phyloP scores from a whole-genome alignment of 495 filamentous ascomycete species.

The Oidiodendron maius region DNA sequence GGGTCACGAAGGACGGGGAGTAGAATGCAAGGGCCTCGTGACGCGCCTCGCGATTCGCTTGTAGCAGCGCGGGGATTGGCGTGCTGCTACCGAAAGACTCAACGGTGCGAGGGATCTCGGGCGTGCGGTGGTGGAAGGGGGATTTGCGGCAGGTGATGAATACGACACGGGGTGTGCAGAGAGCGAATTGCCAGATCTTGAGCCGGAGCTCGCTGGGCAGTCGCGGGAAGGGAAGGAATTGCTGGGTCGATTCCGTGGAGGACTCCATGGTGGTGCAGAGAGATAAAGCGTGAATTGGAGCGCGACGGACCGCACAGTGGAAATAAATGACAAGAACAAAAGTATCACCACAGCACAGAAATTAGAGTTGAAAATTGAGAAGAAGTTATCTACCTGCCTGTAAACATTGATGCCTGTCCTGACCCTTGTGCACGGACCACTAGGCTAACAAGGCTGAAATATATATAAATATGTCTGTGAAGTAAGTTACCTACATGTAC shows the following conservation, averaged over 20 bases:
- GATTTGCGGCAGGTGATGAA: conserved; percentile 3
- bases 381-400: not conserved
- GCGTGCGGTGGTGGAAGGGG: not conserved
- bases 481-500: no score
- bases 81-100: not conserved
- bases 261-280: not conserved
- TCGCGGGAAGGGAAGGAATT: conserved; percentile 5
- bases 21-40: no score
- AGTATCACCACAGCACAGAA: not conserved
- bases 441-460: conserved; percentile 1
- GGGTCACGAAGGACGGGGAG: no score
- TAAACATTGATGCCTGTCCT: not conserved
- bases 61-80: no score
- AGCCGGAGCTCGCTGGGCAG: conserved; percentile 16
- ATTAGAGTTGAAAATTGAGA: not conserved
- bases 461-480: not conserved
- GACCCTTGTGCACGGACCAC: not conserved
- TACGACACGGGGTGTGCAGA: not conserved
- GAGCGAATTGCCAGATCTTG: conserved; percentile 9
- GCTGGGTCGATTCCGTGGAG: not conserved
- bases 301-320: not conserved
- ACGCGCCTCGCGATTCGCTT: no score
- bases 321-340: not conserved
- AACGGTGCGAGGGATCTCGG: not conserved
- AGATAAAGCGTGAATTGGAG: not conserved